Base-by-base conservation (phyloP, 208 protist species). In the Leishmania aethiopica region DNA sequence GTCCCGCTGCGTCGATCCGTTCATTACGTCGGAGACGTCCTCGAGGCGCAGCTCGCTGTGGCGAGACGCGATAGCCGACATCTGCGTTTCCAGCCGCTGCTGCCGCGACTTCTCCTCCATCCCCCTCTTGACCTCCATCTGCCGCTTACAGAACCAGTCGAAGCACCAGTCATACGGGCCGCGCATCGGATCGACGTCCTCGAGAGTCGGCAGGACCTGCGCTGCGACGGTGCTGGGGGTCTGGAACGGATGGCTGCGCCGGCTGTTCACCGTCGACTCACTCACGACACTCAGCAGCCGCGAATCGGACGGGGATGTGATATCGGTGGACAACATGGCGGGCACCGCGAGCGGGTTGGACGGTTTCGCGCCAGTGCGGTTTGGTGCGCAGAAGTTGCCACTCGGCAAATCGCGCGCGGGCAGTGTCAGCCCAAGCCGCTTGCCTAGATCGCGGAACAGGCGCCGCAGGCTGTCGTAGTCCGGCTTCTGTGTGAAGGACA, bases 91-190 rank as follows among this genome's bases (percentile, higher is more conserved):
- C 28, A 28, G 0, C 32, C 75, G 72, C 51, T 84, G 75, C 40
- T 57, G 64, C 42, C 84, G 80, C 7, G 51, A n/a, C 73, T 71
- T 42, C 35, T 82, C 62, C 73, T 86, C 81, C 8, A 64, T 11
- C 1, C 83, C 86, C 19, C 71, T 79, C 32, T 62, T 60, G 64
- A 94, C 80, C 87, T 97, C 94, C 66, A 69, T 55, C 82, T 78
- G 55, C 1, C 94, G 90, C 86, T 97, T 97, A 57, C 84, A 64
- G 84, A 96, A 91, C 94, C 94, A 97, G 64, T 97, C 94, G 84
- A 94, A 97, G 73, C 91, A 80, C 92, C 91, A 97, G 80, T 97
- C 93, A 80, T 96, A 96, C 49, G 79, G 79, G 53, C 86, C 87
- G 25, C 80, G 73, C 49, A 73, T 69, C 22, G 83, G 81, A 79